These are phyloP conservation scores for Stagonosporopsis rhizophila DNA, from an alignment of 2,329 filamentous ascomycete genomes.

Conservation along the genomic window DNA sequence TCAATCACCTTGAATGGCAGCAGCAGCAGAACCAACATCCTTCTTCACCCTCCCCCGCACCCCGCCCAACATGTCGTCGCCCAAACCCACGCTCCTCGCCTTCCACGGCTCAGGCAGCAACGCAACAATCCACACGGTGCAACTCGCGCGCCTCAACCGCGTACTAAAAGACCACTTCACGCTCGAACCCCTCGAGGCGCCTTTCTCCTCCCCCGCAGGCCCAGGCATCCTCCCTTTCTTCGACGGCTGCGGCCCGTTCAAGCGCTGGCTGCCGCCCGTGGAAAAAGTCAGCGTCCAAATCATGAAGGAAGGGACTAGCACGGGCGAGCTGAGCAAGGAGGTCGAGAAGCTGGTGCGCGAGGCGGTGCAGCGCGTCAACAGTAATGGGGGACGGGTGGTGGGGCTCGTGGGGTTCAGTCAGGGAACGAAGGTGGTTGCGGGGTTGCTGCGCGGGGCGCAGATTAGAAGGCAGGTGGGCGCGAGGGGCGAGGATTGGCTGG, in stretches of 20 bases:
- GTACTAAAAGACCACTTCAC: constrained; percentile 35
- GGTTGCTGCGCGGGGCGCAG: constrained; percentile 37
- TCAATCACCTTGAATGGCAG: constrained; percentile 2
- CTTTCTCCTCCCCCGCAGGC: constrained; percentile 43
- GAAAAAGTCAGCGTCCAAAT: constrained; percentile 26
- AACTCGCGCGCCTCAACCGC: constrained; percentile 40
- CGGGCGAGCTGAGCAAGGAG: constrained; percentile 23
- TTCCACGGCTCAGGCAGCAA: constrained; percentile 49
- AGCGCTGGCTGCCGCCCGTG: constrained; percentile 38
- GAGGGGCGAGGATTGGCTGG: constrained; percentile 22
- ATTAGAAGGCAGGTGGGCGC: constrained; percentile 21
- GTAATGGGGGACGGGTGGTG: constrained; percentile 33
- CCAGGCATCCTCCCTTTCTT: constrained; percentile 49
- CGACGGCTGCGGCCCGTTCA: constrained; percentile 47
- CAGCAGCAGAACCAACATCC: neutral
- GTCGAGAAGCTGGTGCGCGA: constrained; percentile 31
- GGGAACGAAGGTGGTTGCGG: constrained; percentile 45
- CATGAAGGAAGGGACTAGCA: constrained; percentile 26
- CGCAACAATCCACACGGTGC: constrained; percentile 42
- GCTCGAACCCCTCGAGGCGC: constrained; percentile 36
- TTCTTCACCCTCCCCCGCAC: constrained; percentile 6
- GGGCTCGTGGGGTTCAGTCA: constrained; percentile 45
- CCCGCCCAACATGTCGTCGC: constrained; percentile 6
- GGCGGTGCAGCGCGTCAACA: constrained; percentile 22
- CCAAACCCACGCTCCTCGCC: constrained; percentile 44